phyloP scores from a whole-genome alignment of 1,284 basidiomycete species.

The Cutaneotrichosporon sp. region DNA sequence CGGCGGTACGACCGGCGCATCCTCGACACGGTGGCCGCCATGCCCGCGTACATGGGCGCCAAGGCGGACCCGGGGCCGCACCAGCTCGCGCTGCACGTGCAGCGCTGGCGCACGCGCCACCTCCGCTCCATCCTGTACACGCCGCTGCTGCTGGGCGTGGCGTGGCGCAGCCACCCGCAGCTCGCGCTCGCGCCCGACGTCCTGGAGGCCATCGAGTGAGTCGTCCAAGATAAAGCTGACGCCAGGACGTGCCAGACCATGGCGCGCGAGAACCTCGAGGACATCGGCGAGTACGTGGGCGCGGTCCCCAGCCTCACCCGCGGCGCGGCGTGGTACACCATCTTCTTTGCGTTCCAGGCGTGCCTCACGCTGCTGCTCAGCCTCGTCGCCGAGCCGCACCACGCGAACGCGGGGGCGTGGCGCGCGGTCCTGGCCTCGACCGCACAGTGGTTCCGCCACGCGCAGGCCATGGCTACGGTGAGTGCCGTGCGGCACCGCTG shows the following conservation, averaged over 20 bases:
- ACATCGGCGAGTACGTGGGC: slow-evolving; percentile 21
- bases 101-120: slow-evolving; percentile 29
- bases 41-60: slow-evolving; percentile 12
- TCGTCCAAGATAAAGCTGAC: background rate
- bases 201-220: slow-evolving; percentile 24
- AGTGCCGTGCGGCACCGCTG: background rate
- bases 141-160: slow-evolving; percentile 31
- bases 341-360: slow-evolving; percentile 31
- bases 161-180: slow-evolving; percentile 22
- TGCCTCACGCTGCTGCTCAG: slow-evolving; percentile 27
- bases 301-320: slow-evolving; percentile 4
- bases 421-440: slow-evolving; percentile 10
- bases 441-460: slow-evolving; percentile 18
- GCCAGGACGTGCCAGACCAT: slow-evolving; percentile 20
- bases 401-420: slow-evolving; percentile 13
- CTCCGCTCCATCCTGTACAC: slow-evolving; percentile 30
- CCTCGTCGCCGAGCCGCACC: slow-evolving; percentile 26
- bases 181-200: slow-evolving; percentile 8
- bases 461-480: slow-evolving; percentile 6
- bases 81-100: slow-evolving; percentile 15
- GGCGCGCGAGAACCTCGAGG: slow-evolving; percentile 26
- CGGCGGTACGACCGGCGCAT: background rate
- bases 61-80: background rate
- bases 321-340: slow-evolving; percentile 27
- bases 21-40: background rate